Conservation (phyloP, 1,284 basidiomycete genomes). For the Volvariella surrecta region DNA sequence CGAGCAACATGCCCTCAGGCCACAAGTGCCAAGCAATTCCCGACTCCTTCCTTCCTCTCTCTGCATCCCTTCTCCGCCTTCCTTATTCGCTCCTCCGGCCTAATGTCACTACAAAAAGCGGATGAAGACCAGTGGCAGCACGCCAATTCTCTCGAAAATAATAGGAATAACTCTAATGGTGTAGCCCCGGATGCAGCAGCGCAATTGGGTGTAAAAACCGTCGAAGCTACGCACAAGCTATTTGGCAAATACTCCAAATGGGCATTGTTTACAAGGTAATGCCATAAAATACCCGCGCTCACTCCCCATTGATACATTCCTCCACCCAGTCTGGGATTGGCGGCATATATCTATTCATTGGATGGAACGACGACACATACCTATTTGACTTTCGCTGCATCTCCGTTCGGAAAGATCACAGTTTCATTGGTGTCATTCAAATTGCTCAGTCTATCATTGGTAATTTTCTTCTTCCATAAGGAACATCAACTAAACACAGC, state of each 20-base stretch:
- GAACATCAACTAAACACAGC: not conserved
- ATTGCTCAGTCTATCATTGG: conserved; percentile 50
- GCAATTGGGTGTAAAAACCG: conserved; percentile 39
- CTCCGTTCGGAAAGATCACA: conserved; percentile 50
- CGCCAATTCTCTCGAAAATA: conserved; percentile 2
- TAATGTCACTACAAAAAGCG: not conserved
- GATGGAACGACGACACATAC: conserved; percentile 62
- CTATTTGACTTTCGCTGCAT: conserved; percentile 60
- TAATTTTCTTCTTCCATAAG: too few relatives aligned
- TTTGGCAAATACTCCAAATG: conserved; percentile 49
- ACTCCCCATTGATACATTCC: conserved; percentile 1
- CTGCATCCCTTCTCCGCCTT: too few relatives aligned
- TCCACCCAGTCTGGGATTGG: conserved; percentile 54
- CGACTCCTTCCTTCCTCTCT: too few relatives aligned
- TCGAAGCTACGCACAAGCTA: conserved; percentile 44
- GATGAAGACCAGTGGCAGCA: not conserved
- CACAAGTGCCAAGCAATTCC: too few relatives aligned
- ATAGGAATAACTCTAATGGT: not conserved
- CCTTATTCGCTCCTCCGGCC: not conserved
- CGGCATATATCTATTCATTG: conserved; percentile 71
- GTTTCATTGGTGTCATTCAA: conserved; percentile 58
- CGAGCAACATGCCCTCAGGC: too few relatives aligned
- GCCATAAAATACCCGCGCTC: not conserved
- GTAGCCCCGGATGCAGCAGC: conserved; percentile 14
- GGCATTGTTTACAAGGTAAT: conserved; percentile 53